Evolutionary conservation across 345 rosid genomes (phyloP).

Genomic region (Arabidopsis thaliana): DNA sequence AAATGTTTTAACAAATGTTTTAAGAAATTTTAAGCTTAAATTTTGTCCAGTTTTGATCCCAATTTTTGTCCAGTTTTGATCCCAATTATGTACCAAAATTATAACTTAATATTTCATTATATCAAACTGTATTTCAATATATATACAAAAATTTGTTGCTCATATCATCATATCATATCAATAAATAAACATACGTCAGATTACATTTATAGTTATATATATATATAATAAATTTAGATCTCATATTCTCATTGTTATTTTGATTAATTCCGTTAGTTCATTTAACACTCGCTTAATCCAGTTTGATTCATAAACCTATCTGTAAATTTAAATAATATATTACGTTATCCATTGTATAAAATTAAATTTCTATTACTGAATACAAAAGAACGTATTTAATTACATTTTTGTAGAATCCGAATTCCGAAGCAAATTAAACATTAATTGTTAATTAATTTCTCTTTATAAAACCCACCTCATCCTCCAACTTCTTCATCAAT

Average conservation of each 20-base stretch:
- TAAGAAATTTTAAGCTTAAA: neutral
- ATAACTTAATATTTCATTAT: too few relatives aligned
- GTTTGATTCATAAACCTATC: neutral
- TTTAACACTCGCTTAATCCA: neutral
- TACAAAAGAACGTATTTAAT: slow-evolving; percentile 1
- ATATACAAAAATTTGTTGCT: neutral
- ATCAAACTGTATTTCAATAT: neutral
- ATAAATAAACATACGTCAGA: neutral
- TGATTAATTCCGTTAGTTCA: neutral
- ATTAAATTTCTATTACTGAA: neutral
- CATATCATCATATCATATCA: neutral
- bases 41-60: neutral
- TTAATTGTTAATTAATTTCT: neutral
- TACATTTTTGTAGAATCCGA: slow-evolving; percentile 34
- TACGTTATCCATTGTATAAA: neutral
- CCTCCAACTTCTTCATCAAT: slow-evolving; percentile 10
- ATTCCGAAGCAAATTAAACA: neutral
- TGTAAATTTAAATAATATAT: neutral
- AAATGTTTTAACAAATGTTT: too few relatives aligned
- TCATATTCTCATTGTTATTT: neutral
- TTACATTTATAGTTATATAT: neutral
- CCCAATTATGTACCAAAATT: too few relatives aligned
- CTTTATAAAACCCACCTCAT: slow-evolving; percentile 28
- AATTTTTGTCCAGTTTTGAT: neutral
- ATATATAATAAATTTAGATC: neutral